These are phyloP conservation scores for Mucor saturninus DNA, from an alignment of 371 early-diverging fungal species.

Conservation along the genomic window DNA sequence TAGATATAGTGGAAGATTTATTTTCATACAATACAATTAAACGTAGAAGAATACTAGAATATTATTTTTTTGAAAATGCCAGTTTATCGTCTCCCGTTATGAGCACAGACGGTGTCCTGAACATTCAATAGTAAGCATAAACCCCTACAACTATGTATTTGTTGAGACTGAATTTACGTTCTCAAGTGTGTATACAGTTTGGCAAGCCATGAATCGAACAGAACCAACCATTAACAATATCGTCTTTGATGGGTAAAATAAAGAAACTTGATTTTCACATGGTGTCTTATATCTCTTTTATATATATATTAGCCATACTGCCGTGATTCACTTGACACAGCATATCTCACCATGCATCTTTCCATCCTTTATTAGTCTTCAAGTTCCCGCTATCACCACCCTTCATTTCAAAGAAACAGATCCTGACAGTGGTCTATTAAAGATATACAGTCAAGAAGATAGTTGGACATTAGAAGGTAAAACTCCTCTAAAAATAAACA, in stretches of 20 bases:
- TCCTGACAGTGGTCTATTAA: conserved; percentile 49
- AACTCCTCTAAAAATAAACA: background rate
- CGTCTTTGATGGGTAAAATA: conserved; percentile 58
- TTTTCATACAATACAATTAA: conserved; percentile 49
- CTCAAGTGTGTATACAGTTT: conserved; percentile 62
- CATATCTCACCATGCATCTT: conserved; percentile 58
- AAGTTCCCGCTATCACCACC: conserved; percentile 61
- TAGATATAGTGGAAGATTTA: conserved; percentile 50
- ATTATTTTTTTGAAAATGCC: conserved; percentile 49
- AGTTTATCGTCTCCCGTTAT: conserved; percentile 56
- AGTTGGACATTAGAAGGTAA: conserved; percentile 68
- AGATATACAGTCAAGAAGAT: conserved; percentile 64
- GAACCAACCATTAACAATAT: conserved; percentile 61
- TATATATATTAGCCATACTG: conserved; percentile 49
- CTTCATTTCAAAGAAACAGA: conserved; percentile 59
- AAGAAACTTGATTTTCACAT: conserved; percentile 5
- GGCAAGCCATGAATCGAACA: conserved; percentile 64
- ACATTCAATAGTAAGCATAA: conserved; percentile 55
- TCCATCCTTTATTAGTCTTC: conserved; percentile 47
- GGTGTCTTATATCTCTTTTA: background rate
- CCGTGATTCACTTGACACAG: conserved; percentile 59
- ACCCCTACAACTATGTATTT: background rate
- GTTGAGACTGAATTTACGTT: background rate
- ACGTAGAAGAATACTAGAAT: conserved; percentile 46
- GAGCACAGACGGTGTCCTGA: conserved; percentile 59